Evolutionary conservation across 176 grass and related monocot species (phyloP), one percentile per base, ranked within the genome.

Genomic region (Oryza australiensis): DNA sequence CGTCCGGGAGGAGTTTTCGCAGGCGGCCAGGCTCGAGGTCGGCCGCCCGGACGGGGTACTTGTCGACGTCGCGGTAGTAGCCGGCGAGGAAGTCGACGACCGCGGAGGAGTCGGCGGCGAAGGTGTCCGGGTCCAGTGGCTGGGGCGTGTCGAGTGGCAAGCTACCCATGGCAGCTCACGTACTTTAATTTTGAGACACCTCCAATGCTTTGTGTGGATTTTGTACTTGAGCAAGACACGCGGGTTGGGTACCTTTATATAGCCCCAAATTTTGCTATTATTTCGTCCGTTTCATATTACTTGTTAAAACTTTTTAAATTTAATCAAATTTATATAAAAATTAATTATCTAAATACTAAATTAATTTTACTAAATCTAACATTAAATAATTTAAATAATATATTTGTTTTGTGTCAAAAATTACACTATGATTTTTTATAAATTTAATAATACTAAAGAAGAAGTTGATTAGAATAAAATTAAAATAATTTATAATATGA

Each of bases 1-100:
- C 49, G 1, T 80, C 77, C 2, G 90, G 81, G 6, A 89, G 60
- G 45, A 77, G 70, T 46, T 57, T 77, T 16, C 80, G 76, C 12
- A 89, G 72, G 49, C 86, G 72, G 3, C 91, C 87, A 8, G 87
- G 87, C 41, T 93, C 72, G 18, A 85, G 66, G 49, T 70, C 11
- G 46, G 80, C 69, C 63, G 62, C 34, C 9, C 63, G 80, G 4
- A 93, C 91, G 0, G 91, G 87, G 76, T 70, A 81, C 32, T 55
- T 66, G 4, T 81, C 84, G 1, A 93, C 76, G 71, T 70, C 62
- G 37, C 84, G 78, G 66, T 92, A 88, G 70, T 93, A 93, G 26
- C 62, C 80, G 30, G 43, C 64, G 37, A 89, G 73, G 76, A 92
- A 92, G 68, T 87, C 70, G 4, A 89, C 5, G 20, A 89, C 53